phyloP scores from a whole-genome alignment of 805 yeast species.

The Yarrowia divulgata region DNA sequence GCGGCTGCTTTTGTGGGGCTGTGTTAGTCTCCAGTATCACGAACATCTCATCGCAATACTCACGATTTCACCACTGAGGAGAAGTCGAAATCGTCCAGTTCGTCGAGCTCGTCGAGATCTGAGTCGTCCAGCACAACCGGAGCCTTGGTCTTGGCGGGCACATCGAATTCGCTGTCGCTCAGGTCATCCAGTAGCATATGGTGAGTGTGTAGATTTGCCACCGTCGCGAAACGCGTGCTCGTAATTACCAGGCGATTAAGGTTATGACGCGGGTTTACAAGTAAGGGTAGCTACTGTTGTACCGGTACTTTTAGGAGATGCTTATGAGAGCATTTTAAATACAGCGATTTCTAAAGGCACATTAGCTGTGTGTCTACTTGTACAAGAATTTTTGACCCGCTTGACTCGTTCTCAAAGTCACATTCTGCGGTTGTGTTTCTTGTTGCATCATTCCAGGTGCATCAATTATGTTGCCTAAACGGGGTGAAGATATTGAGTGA shows the following conservation, averaged over 20 bases:
- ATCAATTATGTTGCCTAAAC: too few relatives aligned
- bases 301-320: too few relatives aligned
- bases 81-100: slow-evolving; percentile 22
- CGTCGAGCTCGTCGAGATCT: slow-evolving; percentile 25
- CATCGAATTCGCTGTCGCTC: slow-evolving; percentile 7
- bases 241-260: not conserved
- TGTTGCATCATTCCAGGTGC: too few relatives aligned
- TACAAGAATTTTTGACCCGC: too few relatives aligned
- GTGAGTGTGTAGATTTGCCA: slow-evolving; percentile 1
- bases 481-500: too few relatives aligned
- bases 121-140: slow-evolving; percentile 19
- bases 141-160: not conserved
- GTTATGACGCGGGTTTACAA: too few relatives aligned
- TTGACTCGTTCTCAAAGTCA: too few relatives aligned
- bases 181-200: slow-evolving; percentile 7
- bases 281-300: too few relatives aligned
- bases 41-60: not conserved
- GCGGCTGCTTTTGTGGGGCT: not conserved
- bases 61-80: not conserved
- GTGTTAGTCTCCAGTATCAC: not conserved
- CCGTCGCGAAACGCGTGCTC: not conserved
- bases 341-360: too few relatives aligned
- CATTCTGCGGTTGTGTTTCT: too few relatives aligned
- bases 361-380: too few relatives aligned
- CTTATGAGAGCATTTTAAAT: too few relatives aligned